Base-by-base conservation (phyloP, 257 asterid species). In the Ocimum tenuiflorum region DNA sequence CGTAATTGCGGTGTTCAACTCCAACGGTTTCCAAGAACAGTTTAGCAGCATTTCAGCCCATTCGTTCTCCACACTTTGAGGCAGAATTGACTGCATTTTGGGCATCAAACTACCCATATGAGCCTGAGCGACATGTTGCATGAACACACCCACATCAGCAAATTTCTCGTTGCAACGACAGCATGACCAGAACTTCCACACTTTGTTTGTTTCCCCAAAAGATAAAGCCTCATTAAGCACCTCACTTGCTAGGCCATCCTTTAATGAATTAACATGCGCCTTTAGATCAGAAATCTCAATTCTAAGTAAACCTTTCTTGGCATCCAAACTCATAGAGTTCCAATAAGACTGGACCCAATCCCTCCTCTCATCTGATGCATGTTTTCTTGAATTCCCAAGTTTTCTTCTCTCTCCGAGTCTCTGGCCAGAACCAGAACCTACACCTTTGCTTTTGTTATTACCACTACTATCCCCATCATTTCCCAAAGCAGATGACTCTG, bases 31-130 rank as follows among this genome's bases (percentile, higher is more conserved):
- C 99, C 99, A 94, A 39, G 79, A 62, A 72, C 89, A 88, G 60
- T 79, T 82, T 27, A 90, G 80, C 77, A 94, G 91, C 95, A 89
- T 86, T 73, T 92, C 94, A 27, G 83, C 82, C 99, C 97, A 90
- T 75, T 88, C 86, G 48, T 78, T 75, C 50, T 88, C 95, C 78
- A 94, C 86, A 72, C 17, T 74, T 78, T 83, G 86, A 18, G 99
- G 99, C 67, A 90, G 67, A 46, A 81, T 65, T 8, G 87, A 79
- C 83, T 90, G 89, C 92, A 86, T 72, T 78, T 86, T 82, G 59
- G 96, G 97, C 67, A 71, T 38, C 74, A 85, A 82, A 74, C 75
- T 82, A 47, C 85, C 82, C 78, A 81, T 52, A 70, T 87, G 95
- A 55, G 81, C 86, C 67, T 76, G 79, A 43, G 77, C 77, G n/a